phyloP scores from a whole-genome alignment of 768 basidiomycete species.

The Tulasnella sp. region DNA sequence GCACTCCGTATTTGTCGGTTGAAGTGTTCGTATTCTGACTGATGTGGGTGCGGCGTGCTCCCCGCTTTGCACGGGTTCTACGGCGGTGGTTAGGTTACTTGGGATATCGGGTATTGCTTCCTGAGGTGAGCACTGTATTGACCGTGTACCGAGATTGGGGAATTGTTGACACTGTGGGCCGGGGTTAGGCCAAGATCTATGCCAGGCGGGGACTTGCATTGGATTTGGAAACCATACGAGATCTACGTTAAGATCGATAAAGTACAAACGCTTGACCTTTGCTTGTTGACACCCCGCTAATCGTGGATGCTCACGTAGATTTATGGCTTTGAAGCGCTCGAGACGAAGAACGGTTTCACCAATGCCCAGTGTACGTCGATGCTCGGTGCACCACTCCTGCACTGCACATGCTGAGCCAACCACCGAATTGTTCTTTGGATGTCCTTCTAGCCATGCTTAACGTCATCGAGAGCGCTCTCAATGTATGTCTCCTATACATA shows the following conservation, averaged over 20 bases:
- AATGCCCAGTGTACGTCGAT: constrained; percentile 63
- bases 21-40: background rate
- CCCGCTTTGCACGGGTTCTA: background rate
- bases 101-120: constrained; percentile 76
- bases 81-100: constrained; percentile 24
- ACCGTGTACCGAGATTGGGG: constrained; percentile 17
- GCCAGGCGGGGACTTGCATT: constrained; percentile 77
- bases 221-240: constrained; percentile 81
- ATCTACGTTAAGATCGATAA: constrained; percentile 56
- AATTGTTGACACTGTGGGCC: background rate
- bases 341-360: constrained; percentile 62
- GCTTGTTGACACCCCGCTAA: background rate
- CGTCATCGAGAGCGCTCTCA: constrained; percentile 63
- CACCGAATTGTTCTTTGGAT: background rate
- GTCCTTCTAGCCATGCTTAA: constrained; percentile 55
- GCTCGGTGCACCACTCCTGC: background rate
- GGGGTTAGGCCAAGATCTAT: constrained; percentile 63
- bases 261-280: constrained; percentile 23
- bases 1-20: no score
- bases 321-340: constrained; percentile 58
- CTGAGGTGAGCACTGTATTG: constrained; percentile 40
- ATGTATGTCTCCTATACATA: constrained; percentile 24
- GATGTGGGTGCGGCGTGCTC: background rate
- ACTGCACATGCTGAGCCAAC: background rate
- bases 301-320: constrained; percentile 33